Base-by-base conservation (phyloP, 768 basidiomycete species). In the Paxillus involutus region DNA sequence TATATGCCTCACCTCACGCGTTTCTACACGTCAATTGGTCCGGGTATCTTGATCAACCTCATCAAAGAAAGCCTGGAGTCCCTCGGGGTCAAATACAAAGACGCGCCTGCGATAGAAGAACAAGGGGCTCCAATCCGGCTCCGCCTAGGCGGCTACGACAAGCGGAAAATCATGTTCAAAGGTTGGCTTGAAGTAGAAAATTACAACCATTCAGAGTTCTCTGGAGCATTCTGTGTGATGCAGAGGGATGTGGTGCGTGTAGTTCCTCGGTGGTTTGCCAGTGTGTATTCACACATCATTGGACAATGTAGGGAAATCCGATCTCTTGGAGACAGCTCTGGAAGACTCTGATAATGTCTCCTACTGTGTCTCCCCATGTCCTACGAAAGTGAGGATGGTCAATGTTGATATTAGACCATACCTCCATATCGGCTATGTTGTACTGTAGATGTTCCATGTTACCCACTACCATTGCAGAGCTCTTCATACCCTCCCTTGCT, bases 1-100 rank as follows among this genome's bases (percentile, higher is more conserved):
- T 91, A 92, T 61, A 85, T 77, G 2, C 88, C 90, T 0, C 80
- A 85, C 53, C 78, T 92, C 16, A 93, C 92, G 0, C 85, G 91
- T 0, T 94, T 94, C 76, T 94, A 91, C 67, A 80, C 86, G 0
- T 68, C 77, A 0, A 65, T 86, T 3, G 74, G 75, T 0, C 88
- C 88, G 0, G 69, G 71, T 0, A 69, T 79, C 4, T 72, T 91
- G 41, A 63, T 85, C 39, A 61, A 70, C 4, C 74, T 85, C 51
- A 69, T 92, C 47, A 74, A 81, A 49, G 79, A 82, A 47, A 78
- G 77, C 32, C 73, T 91, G 11, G 72, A 77, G 36, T 59, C 49
- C 0, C 61, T 82, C 1, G 75, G 73, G 8, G 81, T 84, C 19
- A 80, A 80, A 62, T 76, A 75, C 64, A 85, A 81, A 62, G 61